These are phyloP conservation scores for Albophoma yamanashiensis DNA, from an alignment of 2,329 filamentous ascomycete species.

Conservation along the genomic window DNA sequence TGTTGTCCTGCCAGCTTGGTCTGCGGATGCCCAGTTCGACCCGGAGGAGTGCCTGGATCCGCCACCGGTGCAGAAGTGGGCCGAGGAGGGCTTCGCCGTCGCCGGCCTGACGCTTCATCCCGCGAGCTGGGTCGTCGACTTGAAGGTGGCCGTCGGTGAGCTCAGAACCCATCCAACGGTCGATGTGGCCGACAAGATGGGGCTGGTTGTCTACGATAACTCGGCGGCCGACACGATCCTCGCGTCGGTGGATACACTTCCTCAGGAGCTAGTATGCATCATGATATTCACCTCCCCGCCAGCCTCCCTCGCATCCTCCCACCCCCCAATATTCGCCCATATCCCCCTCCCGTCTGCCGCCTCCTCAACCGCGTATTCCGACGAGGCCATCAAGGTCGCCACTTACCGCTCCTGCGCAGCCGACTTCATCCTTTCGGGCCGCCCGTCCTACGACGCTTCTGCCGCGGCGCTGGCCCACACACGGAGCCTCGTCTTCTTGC, in stretches of 20 bases:
- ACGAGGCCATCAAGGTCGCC: neutral
- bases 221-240: neutral
- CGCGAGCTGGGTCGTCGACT: neutral
- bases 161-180: neutral
- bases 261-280: neutral
- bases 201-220: neutral
- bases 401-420: constrained; percentile 20
- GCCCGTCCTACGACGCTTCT: constrained; percentile 35
- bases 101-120: constrained; percentile 8
- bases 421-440: constrained; percentile 35
- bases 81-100: constrained; percentile 23
- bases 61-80: constrained; percentile 22
- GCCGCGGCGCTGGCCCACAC: constrained; percentile 53
- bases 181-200: neutral
- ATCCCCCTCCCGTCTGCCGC: neutral
- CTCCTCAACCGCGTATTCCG: neutral
- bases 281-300: neutral
- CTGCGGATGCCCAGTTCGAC: neutral
- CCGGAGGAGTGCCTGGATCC: constrained; percentile 5
- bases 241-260: neutral
- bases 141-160: neutral
- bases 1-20: constrained; percentile 10
- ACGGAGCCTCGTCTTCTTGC: constrained; percentile 52
- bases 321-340: neutral
- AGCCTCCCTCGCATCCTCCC: neutral